Evolutionary conservation across 2,329 filamentous ascomycete species (phyloP).

Genomic region (Pezicula neosporulosa): DNA sequence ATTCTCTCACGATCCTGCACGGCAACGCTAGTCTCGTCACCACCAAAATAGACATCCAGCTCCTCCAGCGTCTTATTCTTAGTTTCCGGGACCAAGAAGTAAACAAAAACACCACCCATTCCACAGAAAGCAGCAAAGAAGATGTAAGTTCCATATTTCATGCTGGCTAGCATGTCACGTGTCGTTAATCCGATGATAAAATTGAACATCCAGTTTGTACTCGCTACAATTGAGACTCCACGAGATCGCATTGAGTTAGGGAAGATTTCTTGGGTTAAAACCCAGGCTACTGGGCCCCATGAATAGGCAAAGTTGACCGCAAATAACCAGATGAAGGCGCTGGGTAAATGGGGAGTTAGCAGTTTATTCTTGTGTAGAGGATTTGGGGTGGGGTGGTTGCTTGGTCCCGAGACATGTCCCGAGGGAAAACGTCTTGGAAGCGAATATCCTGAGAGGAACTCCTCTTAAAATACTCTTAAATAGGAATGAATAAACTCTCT

Average conservation of each 20-base stretch:
- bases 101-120: slow-evolving; percentile 34
- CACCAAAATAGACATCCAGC: slow-evolving; percentile 45
- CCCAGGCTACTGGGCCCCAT: slow-evolving; percentile 28
- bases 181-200: slow-evolving; percentile 36
- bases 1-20: slow-evolving; percentile 24
- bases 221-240: slow-evolving; percentile 52
- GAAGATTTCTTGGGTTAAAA: slow-evolving; percentile 31
- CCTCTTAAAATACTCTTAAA: too few species aligned
- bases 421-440: too few species aligned
- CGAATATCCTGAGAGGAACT: too few species aligned
- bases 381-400: too few species aligned
- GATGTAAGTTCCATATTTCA: slow-evolving; percentile 31
- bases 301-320: slow-evolving; percentile 20
- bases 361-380: too few species aligned
- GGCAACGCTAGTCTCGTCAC: slow-evolving; percentile 27
- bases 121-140: slow-evolving; percentile 38
- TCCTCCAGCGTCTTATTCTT: slow-evolving; percentile 46
- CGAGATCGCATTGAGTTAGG: slow-evolving; percentile 61
- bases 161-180: slow-evolving; percentile 25
- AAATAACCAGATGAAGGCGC: slow-evolving; percentile 26
- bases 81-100: slow-evolving; percentile 45
- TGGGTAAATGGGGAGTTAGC: too few species aligned
- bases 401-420: too few species aligned
- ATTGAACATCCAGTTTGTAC: slow-evolving; percentile 35
- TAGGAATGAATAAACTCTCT: too few species aligned